These are phyloP conservation scores for Lentinula detonsa DNA, from an alignment of 768 basidiomycete species.

Conservation along the genomic window DNA sequence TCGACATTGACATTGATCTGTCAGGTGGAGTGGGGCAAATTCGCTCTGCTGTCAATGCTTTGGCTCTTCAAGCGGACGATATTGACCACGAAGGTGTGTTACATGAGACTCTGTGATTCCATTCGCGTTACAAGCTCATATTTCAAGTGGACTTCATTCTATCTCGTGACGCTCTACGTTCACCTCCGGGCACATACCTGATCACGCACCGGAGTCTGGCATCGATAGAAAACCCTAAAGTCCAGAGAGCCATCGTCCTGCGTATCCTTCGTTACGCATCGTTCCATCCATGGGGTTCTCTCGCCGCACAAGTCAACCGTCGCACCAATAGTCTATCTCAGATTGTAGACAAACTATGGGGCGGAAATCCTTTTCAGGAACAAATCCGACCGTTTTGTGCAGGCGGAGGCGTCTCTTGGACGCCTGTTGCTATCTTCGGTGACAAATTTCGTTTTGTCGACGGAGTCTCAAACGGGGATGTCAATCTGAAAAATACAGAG, in stretches of 20 bases:
- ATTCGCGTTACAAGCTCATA: constrained; percentile 3
- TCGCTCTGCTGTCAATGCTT: constrained; percentile 25
- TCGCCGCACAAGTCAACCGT: constrained; percentile 55
- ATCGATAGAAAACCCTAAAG: constrained; percentile 24
- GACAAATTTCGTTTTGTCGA: constrained; percentile 16
- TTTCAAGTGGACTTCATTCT: constrained; percentile 38
- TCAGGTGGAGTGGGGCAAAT: constrained; percentile 29
- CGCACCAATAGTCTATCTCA: constrained; percentile 36
- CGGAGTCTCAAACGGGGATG: constrained; percentile 4
- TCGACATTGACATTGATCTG: constrained; percentile 26
- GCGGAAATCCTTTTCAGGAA: constrained; percentile 18
- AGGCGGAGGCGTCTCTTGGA: constrained; percentile 63
- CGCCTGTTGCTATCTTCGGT: constrained; percentile 36
- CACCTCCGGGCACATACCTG: constrained; percentile 45
- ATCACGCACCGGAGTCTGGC: constrained; percentile 31
- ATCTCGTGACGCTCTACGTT: constrained; percentile 28
- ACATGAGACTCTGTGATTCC: not conserved
- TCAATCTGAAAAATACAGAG: constrained; percentile 13
- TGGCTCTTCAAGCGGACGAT: constrained; percentile 29
- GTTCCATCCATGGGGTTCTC: constrained; percentile 70
- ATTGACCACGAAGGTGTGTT: constrained; percentile 40
- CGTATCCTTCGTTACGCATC: constrained; percentile 67
- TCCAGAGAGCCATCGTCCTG: constrained; percentile 38
- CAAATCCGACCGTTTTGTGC: constrained; percentile 35
- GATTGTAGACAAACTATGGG: constrained; percentile 47